A percentile compares a stretch with the other conserved stretches of the same genome.
phyloP scores from a whole-genome alignment of 208 protist genomes.

The Sergeia podlipaevii region DNA sequence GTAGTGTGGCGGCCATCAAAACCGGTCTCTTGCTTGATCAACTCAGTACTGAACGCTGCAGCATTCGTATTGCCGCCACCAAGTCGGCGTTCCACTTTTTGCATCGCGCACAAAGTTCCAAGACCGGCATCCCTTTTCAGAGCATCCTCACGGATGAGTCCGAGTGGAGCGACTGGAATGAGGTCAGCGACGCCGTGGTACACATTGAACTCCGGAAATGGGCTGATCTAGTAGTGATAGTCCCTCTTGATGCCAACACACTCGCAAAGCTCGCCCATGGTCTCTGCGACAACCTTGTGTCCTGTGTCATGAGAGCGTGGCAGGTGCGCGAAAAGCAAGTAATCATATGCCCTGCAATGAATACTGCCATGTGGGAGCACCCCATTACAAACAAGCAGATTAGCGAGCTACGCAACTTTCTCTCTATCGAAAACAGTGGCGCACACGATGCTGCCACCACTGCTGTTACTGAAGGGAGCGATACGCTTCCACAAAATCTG shows the following conservation, averaged over 20 bases:
- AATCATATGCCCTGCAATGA: slow-evolving; percentile 98
- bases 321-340: slow-evolving; percentile 88
- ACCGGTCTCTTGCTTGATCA: slow-evolving; percentile 75
- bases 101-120: slow-evolving; percentile 49
- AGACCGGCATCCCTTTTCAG: slow-evolving; percentile 57
- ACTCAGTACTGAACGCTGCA: slow-evolving; percentile 53
- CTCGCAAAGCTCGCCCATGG: slow-evolving; percentile 95
- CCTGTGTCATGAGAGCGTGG: slow-evolving; percentile 95
- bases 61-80: slow-evolving; percentile 82
- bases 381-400: slow-evolving; percentile 89
- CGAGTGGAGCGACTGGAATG: slow-evolving; percentile 81
- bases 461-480: background rate
- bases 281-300: slow-evolving; percentile 95
- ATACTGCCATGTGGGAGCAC: slow-evolving; percentile 98
- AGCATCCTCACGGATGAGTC: slow-evolving; percentile 82
- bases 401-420: slow-evolving; percentile 31
- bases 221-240: slow-evolving; percentile 95
- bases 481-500: slow-evolving; percentile 24
- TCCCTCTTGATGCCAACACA: slow-evolving; percentile 96
- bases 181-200: slow-evolving; percentile 85
- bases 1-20: slow-evolving; percentile 89
- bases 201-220: slow-evolving; percentile 94
- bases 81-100: slow-evolving; percentile 77
- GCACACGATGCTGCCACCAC: background rate
- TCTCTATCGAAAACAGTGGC: too few relatives aligned